Evolutionary conservation across 1,284 basidiomycete species (phyloP), one percentile per base, ranked within the genome.

Genomic region (Sutorius eximius): DNA sequence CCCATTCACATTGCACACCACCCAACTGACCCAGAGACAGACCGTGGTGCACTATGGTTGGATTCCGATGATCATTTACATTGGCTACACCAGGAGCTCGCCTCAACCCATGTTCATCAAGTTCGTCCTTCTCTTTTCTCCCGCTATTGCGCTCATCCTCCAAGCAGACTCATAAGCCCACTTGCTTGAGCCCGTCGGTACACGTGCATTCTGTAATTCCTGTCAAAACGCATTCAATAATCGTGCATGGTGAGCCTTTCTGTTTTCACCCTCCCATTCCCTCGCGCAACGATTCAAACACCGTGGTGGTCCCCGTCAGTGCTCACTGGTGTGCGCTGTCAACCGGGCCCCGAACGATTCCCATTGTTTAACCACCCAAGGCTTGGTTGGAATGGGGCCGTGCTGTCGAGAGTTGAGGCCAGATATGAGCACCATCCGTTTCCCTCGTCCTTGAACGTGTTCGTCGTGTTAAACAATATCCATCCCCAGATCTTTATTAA

Each of bases 31-130:
- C 22, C 2, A 8, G 45, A 7, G 24, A 45, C 53, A 96, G 93
- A 92, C 89, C 58, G 81, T 92, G 64, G 72, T 95, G 56, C 93
- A 95, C 73, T 93, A 93, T 67, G 88, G 87, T 61, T 97, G 94
- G 93, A 91, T 97, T 67, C 94, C 94, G 37, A 77, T 94, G 68
- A 91, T 97, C 68, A 95, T 97, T 65, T 96, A 93, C 73, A 81
- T 95, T 67, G 94, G 94, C 33, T 95, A 91, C 78, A 90, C 87
- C 52, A 80, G 87, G 66, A 93, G 91, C 68, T 90, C 87, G 67
- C 93, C 93, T 34, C 92, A 93, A 67, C 93, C 93, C n/a, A 93
- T 92, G 42, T 77, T 95, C 64, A 95, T 95, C 75, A 95, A 94
- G 93, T 94, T 59, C 64, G 89, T 82, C 30, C 46, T n/a, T 54